Percentiles rank a stretch among this genome's conserved stretches.
Conservation (phyloP, 805 yeast species). For the Nakazawaea pomicola region DNA sequence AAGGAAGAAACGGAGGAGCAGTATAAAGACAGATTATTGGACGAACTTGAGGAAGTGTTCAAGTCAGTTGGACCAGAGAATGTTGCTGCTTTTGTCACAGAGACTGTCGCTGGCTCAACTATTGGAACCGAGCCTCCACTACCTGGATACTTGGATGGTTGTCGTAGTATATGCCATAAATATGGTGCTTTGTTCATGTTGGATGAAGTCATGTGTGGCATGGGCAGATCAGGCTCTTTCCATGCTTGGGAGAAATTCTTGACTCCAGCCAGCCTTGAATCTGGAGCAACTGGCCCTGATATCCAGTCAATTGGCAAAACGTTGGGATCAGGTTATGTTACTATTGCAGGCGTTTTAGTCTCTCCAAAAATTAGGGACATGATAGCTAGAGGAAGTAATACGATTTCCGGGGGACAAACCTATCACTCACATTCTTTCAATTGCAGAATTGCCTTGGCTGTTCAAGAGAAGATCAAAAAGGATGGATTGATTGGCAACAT, state of each 20-base stretch:
- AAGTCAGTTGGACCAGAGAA: constrained; percentile 35
- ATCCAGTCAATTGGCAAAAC: constrained; percentile 46
- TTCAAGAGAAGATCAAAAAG: constrained; percentile 36
- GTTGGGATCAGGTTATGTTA: constrained; percentile 44
- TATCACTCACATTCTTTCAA: constrained; percentile 44
- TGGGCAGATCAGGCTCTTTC: constrained; percentile 43
- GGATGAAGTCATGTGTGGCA: constrained; percentile 55
- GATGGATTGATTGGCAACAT: constrained; percentile 35
- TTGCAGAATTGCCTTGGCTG: constrained; percentile 40
- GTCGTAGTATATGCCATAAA: constrained; percentile 40
- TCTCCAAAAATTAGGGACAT: constrained; percentile 36
- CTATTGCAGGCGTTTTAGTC: constrained; percentile 43
- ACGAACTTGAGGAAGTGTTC: constrained; percentile 34
- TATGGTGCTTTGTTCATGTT: constrained; percentile 42
- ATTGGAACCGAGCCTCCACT: constrained; percentile 38
- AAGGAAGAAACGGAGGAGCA: constrained; percentile 32
- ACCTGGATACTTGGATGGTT: constrained; percentile 39
- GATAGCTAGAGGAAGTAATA: constrained; percentile 33
- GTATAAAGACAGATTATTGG: constrained; percentile 29
- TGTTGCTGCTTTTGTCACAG: constrained; percentile 36
- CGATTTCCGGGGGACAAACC: constrained; percentile 43
- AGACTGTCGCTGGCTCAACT: constrained; percentile 41
- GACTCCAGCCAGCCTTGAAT: constrained; percentile 24
- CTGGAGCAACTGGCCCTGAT: constrained; percentile 35
- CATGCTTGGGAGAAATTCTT: constrained; percentile 41